Conservation (phyloP, 2,329 filamentous ascomycete species). For the Diplodia sapinea region DNA sequence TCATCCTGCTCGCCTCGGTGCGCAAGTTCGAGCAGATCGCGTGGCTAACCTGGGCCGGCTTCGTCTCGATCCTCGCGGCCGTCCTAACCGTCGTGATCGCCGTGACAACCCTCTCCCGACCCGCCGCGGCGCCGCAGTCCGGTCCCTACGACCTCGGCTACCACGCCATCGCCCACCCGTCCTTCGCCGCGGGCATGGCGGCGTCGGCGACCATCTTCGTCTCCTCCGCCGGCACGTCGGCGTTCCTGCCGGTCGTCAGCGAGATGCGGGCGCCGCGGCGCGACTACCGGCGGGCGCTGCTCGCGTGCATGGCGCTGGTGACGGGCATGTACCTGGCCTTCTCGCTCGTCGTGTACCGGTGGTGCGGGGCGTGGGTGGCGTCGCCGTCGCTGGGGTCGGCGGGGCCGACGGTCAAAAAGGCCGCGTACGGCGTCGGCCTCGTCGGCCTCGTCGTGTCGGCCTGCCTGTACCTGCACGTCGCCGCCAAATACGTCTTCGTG, state of each 20-base stretch:
- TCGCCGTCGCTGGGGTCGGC: slow-evolving; percentile 58
- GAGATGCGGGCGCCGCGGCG: slow-evolving; percentile 65
- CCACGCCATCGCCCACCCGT: slow-evolving; percentile 60
- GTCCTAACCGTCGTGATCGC: slow-evolving; percentile 65
- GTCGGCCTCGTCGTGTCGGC: slow-evolving; percentile 60
- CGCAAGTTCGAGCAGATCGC: slow-evolving; percentile 66
- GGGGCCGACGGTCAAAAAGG: slow-evolving; percentile 55
- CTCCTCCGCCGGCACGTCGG: slow-evolving; percentile 63
- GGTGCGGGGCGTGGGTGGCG: slow-evolving; percentile 54
- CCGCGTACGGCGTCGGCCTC: slow-evolving; percentile 58
- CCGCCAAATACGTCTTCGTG: slow-evolving; percentile 59
- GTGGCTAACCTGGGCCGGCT: slow-evolving; percentile 67
- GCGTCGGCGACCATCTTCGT: slow-evolving; percentile 66
- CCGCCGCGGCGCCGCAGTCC: slow-evolving; percentile 64
- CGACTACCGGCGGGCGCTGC: slow-evolving; percentile 67
- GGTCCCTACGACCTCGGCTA: slow-evolving; percentile 67
- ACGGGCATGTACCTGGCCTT: slow-evolving; percentile 61
- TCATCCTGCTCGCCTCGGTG: slow-evolving; percentile 59
- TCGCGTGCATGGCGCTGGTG: slow-evolving; percentile 63
- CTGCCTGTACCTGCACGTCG: slow-evolving; percentile 58
- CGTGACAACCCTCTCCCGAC: slow-evolving; percentile 63
- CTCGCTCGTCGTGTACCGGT: slow-evolving; percentile 58
- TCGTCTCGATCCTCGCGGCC: slow-evolving; percentile 63
- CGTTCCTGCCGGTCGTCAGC: slow-evolving; percentile 68
- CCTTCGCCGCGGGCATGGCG: slow-evolving; percentile 64